These are phyloP conservation scores for Cucumis variabilis DNA, from an alignment of 331 rosid species.

Conservation along the genomic window DNA sequence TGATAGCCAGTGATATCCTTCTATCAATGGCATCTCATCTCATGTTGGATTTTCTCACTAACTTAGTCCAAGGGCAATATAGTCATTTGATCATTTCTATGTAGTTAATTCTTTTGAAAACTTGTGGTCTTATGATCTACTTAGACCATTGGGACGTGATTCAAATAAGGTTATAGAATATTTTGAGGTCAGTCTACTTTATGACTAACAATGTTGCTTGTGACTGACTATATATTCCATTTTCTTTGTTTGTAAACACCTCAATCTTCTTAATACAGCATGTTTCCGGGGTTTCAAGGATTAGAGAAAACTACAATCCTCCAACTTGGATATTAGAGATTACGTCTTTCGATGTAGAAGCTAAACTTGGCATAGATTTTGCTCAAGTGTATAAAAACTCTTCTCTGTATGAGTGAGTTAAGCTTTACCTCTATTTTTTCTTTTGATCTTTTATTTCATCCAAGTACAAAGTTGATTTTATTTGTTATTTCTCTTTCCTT, in stretches of 20 bases:
- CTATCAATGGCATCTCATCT: too few species aligned
- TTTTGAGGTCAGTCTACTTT: conserved; percentile 66
- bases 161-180: conserved; percentile 74
- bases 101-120: conserved; percentile 87
- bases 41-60: too few species aligned
- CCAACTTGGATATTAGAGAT: conserved; percentile 98
- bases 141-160: conserved; percentile 71
- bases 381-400: too few species aligned
- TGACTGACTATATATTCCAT: background rate
- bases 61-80: too few species aligned
- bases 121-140: conserved; percentile 80
- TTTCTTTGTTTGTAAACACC: too few species aligned
- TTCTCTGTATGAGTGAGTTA: conserved; percentile 58
- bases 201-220: too few species aligned
- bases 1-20: too few species aligned
- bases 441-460: background rate
- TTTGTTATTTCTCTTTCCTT: too few species aligned
- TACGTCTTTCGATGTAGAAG: conserved; percentile 78
- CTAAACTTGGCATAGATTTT: conserved; percentile 57
- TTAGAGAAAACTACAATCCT: conserved; percentile 82
- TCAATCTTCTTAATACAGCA: conserved; percentile 38
- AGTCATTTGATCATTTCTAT: background rate
- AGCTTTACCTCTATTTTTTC: background rate
- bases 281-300: conserved; percentile 79
- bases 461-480: too few species aligned